Evolutionary conservation across 352 stramenopile genomes (phyloP).

Genomic region (Phytophthora crassamura): DNA sequence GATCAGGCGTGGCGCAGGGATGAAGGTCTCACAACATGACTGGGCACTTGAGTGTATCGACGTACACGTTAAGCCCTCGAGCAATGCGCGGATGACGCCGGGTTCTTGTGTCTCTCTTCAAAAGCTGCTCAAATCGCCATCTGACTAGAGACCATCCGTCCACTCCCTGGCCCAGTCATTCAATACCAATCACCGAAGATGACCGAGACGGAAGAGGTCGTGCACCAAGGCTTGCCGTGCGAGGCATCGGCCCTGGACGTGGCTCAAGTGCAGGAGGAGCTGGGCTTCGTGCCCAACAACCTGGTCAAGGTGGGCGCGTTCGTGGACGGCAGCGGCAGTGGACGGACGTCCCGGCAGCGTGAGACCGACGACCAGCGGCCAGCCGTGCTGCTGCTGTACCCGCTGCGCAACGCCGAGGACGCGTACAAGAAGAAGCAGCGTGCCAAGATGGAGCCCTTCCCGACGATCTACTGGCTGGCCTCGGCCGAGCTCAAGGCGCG

Average conservation of each 20-base stretch:
- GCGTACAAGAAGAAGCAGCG: conserved; percentile 73
- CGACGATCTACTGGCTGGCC: conserved; percentile 72
- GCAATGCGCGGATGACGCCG: too few relatives aligned
- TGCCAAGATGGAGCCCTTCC: conserved; percentile 64
- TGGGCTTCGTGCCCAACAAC: conserved; percentile 65
- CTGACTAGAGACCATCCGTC: too few relatives aligned
- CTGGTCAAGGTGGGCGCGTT: conserved; percentile 51
- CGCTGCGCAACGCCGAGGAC: conserved; percentile 56
- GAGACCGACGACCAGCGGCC: conserved; percentile 15
- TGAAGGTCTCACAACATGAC: too few relatives aligned
- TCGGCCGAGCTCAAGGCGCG: conserved; percentile 53
- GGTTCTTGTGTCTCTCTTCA: too few relatives aligned
- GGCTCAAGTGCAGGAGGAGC: conserved; percentile 45
- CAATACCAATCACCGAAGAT: background rate
- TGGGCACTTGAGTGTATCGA: too few relatives aligned
- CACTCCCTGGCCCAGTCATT: background rate
- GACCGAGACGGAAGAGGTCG: conserved; percentile 4
- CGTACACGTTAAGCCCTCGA: too few relatives aligned
- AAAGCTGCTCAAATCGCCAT: too few relatives aligned
- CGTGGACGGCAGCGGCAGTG: conserved; percentile 27
- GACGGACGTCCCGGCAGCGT: conserved; percentile 12
- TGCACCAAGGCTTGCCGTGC: conserved; percentile 52
- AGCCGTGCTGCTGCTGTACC: conserved; percentile 62
- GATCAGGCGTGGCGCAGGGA: too few relatives aligned
- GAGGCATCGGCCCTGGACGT: conserved; percentile 40